Base-by-base conservation (phyloP, 176 grass and related monocot genomes). In the Oryza coarctata region DNA sequence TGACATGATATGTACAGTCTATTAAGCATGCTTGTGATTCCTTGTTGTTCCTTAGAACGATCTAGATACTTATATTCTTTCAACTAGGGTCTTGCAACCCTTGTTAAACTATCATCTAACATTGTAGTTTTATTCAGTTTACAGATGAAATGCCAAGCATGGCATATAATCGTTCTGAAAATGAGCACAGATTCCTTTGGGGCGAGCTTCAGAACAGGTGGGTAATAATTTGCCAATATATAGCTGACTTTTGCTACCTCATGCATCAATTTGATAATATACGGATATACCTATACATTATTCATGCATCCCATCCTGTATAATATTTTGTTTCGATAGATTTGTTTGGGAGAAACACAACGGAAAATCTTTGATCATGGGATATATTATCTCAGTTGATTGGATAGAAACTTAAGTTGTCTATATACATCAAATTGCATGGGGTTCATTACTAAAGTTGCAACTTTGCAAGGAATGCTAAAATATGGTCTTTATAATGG, bases 61-160 rank as follows among this genome's bases (percentile, higher is more conserved):
- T 23, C 18, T 25, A 30, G 80, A 72, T 65, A 22, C n/a, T 55
- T 71, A 3, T 22, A 41, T 61, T 63, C 39, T 9, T 84, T 76
- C 9, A 52, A 52, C 49, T 52, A 52, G 49, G 5, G 7, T 22
- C 9, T 34, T 20, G 9, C 38, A 64, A 47, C 65, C 41, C 63
- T 17, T 81, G 64, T 63, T 45, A 22, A 89, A 86, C 38, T 64
- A n/a, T 82, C 22, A 29, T 77, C n/a, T 90, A 63, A 77, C 33
- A 64, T 71, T 81, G 22, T 68, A 75, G 58, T 88, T 86, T 79
- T 55, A 66, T 64, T 84, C 89, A 97, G 94, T 77, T 84, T 13
- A 55, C 70, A 75, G 89, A 87, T 76, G 79, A 71, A 40, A 70
- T 40, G n/a, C 58, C 81, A 38, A 65, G 68, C 32, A 78, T 80